Conservation (phyloP, 2,329 filamentous ascomycete genomes). For the Bisporella sp. region DNA sequence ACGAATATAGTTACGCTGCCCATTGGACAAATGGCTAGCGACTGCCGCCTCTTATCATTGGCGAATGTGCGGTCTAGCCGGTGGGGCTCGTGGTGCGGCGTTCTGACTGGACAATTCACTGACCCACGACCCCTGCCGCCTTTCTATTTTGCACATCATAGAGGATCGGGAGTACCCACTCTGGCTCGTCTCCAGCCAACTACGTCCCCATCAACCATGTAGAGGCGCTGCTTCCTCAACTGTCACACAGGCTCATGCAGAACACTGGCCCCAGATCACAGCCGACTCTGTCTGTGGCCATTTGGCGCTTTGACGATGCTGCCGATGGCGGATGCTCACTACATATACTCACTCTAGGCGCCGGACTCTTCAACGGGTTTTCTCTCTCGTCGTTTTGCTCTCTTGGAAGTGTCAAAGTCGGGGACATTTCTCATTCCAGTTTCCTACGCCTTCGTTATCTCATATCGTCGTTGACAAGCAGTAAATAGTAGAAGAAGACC, state of each 20-base stretch:
- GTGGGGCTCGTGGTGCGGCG: no score
- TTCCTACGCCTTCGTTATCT: conserved; percentile 1
- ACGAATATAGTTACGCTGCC: no score
- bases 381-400: conserved; percentile 21
- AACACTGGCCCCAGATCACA: conserved; percentile 24
- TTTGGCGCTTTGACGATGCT: conserved; percentile 20
- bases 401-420: conserved; percentile 11
- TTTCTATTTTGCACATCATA: conserved; percentile 1
- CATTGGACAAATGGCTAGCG: no score
- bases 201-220: no score
- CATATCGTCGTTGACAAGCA: not conserved
- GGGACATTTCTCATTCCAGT: not conserved
- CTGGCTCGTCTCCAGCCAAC: conserved; percentile 11
- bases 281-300: conserved; percentile 12
- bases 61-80: no score
- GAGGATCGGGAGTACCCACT: no score
- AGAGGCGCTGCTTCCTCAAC: conserved; percentile 3
- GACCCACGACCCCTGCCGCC: not conserved
- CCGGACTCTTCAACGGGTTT: conserved; percentile 16
- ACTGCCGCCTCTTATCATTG: no score
- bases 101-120: not conserved
- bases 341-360: conserved; percentile 27
- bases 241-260: conserved; percentile 24
- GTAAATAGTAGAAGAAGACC: conserved; percentile 12
- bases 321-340: conserved; percentile 5